These are phyloP conservation scores for Pyrenochaeta sp. DNA, from an alignment of 2,329 filamentous ascomycete species.

Conservation along the genomic window DNA sequence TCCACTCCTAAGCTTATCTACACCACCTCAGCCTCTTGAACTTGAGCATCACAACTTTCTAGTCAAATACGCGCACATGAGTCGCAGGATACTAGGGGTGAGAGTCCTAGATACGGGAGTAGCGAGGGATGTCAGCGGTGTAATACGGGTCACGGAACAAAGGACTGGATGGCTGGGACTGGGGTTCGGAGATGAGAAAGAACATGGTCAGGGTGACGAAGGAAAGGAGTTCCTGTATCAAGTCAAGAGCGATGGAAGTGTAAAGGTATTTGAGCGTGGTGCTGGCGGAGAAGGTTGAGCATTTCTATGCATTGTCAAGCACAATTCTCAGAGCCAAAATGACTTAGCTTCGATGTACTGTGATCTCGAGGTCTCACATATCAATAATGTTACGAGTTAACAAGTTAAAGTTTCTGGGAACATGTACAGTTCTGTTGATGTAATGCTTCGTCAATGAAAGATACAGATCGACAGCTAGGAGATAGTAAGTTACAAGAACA, in stretches of 20 bases:
- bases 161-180: conserved; percentile 38
- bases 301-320: no score
- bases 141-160: conserved; percentile 74
- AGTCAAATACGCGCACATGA: conserved; percentile 76
- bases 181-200: conserved; percentile 33
- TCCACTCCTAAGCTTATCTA: conserved; percentile 66
- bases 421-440: not conserved
- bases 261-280: conserved; percentile 86
- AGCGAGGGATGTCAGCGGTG: conserved; percentile 91
- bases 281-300: conserved; percentile 43
- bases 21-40: conserved; percentile 53
- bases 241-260: conserved; percentile 78
- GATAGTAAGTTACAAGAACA: not conserved
- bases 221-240: conserved; percentile 83
- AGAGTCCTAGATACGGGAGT: conserved; percentile 84
- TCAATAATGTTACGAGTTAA: no score
- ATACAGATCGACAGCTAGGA: conserved; percentile 8
- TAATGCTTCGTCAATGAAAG: not conserved
- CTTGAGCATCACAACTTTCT: conserved; percentile 62
- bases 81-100: conserved; percentile 74
- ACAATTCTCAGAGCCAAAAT: no score
- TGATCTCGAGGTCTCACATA: no score
- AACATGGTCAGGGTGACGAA: conserved; percentile 28
- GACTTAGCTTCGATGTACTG: no score
- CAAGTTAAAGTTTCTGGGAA: no score